phyloP scores from a whole-genome alignment of 495 filamentous ascomycete genomes.

The Jackrogersella minutella region DNA sequence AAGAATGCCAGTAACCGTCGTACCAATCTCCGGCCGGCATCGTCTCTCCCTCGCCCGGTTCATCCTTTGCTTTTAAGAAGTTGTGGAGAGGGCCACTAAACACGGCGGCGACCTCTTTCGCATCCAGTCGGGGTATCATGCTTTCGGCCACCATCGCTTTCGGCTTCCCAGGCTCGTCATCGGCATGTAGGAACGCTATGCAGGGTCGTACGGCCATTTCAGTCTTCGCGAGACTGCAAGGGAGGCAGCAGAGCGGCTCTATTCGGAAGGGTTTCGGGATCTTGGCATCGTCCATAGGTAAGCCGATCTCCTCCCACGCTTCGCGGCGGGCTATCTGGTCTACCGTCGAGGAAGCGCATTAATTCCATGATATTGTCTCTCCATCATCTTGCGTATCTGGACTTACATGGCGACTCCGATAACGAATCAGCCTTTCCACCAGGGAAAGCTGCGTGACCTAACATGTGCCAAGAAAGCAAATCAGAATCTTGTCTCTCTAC shows the following conservation, averaged over 20 bases:
- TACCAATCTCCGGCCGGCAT: slow-evolving; percentile 71
- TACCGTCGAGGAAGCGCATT: slow-evolving; percentile 61
- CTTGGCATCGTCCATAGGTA: slow-evolving; percentile 69
- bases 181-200: slow-evolving; percentile 79
- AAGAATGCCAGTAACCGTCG: slow-evolving; percentile 70
- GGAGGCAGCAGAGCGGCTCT: slow-evolving; percentile 85
- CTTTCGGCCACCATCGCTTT: slow-evolving; percentile 67
- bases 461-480: background rate
- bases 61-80: slow-evolving; percentile 66
- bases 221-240: slow-evolving; percentile 79
- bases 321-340: slow-evolving; percentile 86
- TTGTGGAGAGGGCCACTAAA: slow-evolving; percentile 84
- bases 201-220: slow-evolving; percentile 85
- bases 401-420: slow-evolving; percentile 58
- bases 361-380: slow-evolving; percentile 43
- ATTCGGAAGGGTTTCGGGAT: slow-evolving; percentile 76
- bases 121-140: slow-evolving; percentile 80
- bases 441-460: slow-evolving; percentile 87
- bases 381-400: background rate
- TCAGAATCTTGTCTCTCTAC: slow-evolving; percentile 49
- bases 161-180: slow-evolving; percentile 46
- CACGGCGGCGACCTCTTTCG: slow-evolving; percentile 88
- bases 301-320: slow-evolving; percentile 89
- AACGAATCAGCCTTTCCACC: slow-evolving; percentile 70
- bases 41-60: slow-evolving; percentile 44